These are phyloP conservation scores for Bretziella fagacearum DNA, from an alignment of 2,329 filamentous ascomycete species.

Conservation along the genomic window DNA sequence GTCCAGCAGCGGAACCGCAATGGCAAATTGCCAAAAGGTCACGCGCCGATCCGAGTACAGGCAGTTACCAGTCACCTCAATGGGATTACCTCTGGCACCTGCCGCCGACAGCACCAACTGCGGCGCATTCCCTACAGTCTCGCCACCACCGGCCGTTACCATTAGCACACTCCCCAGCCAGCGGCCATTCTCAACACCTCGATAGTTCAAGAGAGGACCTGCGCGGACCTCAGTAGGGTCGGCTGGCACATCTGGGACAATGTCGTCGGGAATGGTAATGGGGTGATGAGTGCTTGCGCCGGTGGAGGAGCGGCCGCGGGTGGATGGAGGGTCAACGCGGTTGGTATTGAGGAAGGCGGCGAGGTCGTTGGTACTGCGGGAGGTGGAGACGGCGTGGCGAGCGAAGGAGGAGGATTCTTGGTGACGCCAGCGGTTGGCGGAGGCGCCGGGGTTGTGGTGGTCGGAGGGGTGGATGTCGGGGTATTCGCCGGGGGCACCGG, in stretches of 20 bases:
- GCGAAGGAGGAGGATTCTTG: slow-evolving; percentile 43
- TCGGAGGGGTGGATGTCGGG: background rate
- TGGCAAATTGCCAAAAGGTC: slow-evolving; percentile 88
- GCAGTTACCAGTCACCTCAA: slow-evolving; percentile 33
- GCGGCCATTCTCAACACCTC: slow-evolving; percentile 49
- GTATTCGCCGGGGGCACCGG: slow-evolving; percentile 1
- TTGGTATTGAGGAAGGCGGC: slow-evolving; percentile 38
- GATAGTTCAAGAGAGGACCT: slow-evolving; percentile 63
- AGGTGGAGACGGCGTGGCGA: slow-evolving; percentile 29
- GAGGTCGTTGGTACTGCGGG: slow-evolving; percentile 32
- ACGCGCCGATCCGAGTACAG: slow-evolving; percentile 47
- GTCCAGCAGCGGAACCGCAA: slow-evolving; percentile 57
- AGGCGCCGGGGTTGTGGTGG: slow-evolving; percentile 26
- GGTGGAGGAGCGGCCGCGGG: slow-evolving; percentile 17
- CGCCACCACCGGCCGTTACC: slow-evolving; percentile 51
- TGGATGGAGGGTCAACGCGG: slow-evolving; percentile 29
- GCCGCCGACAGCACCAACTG: slow-evolving; percentile 6
- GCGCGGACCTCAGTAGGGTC: slow-evolving; percentile 46
- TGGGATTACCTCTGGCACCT: slow-evolving; percentile 3
- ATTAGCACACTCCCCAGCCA: slow-evolving; percentile 83
- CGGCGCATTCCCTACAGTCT: slow-evolving; percentile 15
- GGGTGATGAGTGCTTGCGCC: slow-evolving; percentile 29
- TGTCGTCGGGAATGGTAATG: slow-evolving; percentile 25
- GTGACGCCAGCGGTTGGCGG: slow-evolving; percentile 43
- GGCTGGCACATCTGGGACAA: slow-evolving; percentile 16